A percentile compares a stretch with the other conserved stretches of the same genome.
These are phyloP conservation scores for Trichoderma pleuroti DNA, from an alignment of 2,329 filamentous ascomycete genomes.

Conservation along the genomic window DNA sequence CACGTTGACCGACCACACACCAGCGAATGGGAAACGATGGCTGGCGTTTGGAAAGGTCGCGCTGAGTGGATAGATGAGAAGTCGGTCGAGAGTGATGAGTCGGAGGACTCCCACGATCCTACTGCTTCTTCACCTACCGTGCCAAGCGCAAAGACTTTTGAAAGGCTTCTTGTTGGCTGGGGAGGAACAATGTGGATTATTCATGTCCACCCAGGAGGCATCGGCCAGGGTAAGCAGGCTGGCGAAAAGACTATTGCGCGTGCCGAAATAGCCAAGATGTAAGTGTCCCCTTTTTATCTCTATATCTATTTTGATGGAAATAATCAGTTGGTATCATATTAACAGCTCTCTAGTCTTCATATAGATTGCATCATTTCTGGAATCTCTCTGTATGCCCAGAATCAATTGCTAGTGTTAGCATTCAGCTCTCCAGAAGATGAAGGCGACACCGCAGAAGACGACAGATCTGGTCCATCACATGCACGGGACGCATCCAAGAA, in stretches of 20 bases:
- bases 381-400: conserved; percentile 93
- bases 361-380: conserved; percentile 98
- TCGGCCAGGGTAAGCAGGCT: conserved; percentile 61
- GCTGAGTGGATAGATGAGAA: conserved; percentile 91
- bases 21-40: conserved; percentile 93
- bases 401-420: conserved; percentile 83
- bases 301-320: not conserved
- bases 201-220: conserved; percentile 76
- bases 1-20: conserved; percentile 87
- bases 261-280: conserved; percentile 92
- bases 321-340: not conserved
- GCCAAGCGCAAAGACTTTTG: conserved; percentile 51
- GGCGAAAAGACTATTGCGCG: conserved; percentile 71
- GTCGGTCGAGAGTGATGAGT: conserved; percentile 68
- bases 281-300: conserved; percentile 35
- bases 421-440: conserved; percentile 75
- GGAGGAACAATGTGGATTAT: conserved; percentile 95
- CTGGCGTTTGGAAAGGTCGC: conserved; percentile 87
- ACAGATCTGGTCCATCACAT: conserved; percentile 20
- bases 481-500: conserved; percentile 31
- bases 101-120: conserved; percentile 38
- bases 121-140: conserved; percentile 45
- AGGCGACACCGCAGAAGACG: conserved; percentile 50
- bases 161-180: conserved; percentile 91
- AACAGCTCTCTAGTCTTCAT: conserved; percentile 58